A percentile compares a stretch with the other conserved stretches of the same genome.
Conservation (phyloP, 331 rosid genomes). For the Rosa hybrid region DNA sequence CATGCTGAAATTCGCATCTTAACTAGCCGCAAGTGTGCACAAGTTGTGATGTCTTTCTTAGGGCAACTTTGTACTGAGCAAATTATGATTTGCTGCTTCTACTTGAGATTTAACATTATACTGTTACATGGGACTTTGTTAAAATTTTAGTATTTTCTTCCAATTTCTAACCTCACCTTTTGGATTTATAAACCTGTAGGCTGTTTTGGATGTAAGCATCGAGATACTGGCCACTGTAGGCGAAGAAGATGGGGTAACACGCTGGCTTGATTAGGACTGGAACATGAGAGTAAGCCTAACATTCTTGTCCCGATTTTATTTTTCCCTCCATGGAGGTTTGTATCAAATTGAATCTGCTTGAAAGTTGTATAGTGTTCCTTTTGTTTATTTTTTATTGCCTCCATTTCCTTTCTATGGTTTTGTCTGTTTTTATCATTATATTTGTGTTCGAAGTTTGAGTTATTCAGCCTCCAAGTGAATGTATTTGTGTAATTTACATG, state of each 20-base stretch:
- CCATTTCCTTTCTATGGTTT: neutral
- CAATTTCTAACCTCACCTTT: neutral
- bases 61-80: neutral
- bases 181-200: conserved; percentile 46
- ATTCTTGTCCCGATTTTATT: neutral
- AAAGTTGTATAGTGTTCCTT: conserved; percentile 45
- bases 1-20: neutral
- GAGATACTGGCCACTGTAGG: conserved; percentile 84
- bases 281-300: conserved; percentile 1
- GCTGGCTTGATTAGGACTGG: conserved; percentile 77
- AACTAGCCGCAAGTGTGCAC: neutral
- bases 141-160: neutral
- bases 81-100: neutral
- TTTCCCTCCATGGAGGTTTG: conserved; percentile 28
- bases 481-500: conserved; percentile 34
- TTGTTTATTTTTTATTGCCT: neutral
- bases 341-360: conserved; percentile 26
- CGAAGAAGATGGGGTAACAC: conserved; percentile 85
- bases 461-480: conserved; percentile 32
- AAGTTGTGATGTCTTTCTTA: neutral
- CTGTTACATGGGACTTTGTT: neutral
- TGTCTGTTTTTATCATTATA: neutral
- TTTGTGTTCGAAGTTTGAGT: conserved; percentile 17
- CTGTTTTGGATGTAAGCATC: conserved; percentile 82
- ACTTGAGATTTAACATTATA: neutral